A percentile compares a stretch with the other conserved stretches of the same genome.
Conservation (phyloP, 768 basidiomycete species). For the Naganishia onofrii region DNA sequence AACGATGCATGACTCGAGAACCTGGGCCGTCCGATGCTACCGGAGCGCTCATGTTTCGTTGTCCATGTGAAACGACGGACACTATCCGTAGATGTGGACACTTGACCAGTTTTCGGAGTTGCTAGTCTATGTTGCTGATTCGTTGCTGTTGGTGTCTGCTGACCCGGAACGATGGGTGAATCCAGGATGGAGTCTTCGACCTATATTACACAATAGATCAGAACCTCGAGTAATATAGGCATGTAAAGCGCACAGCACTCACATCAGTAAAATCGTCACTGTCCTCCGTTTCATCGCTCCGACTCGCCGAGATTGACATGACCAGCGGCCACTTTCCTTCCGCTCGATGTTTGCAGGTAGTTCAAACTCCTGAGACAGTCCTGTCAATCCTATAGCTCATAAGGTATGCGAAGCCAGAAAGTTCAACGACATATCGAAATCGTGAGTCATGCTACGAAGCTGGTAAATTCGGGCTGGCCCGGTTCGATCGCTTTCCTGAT, state of each 20-base stretch:
- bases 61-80: conserved; percentile 1
- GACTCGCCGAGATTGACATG: neutral
- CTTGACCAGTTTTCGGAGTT: conserved; percentile 1
- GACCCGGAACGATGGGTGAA: conserved; percentile 4
- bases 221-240: too few relatives aligned
- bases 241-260: neutral
- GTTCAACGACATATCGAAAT: too few relatives aligned
- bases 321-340: neutral
- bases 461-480: neutral
- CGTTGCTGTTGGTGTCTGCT: conserved; percentile 3
- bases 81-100: conserved; percentile 5
- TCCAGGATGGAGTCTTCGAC: conserved; percentile 3
- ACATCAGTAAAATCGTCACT: conserved; percentile 17
- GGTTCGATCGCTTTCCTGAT: neutral
- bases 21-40: neutral
- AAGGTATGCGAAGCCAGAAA: too few relatives aligned
- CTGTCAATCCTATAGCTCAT: too few relatives aligned
- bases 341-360: neutral
- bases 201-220: neutral
- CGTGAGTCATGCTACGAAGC: neutral
- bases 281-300: neutral
- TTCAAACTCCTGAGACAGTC: neutral
- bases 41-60: neutral
- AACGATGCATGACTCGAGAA: neutral
- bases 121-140: neutral